Percentiles rank a stretch among this genome's conserved stretches.
phyloP scores from a whole-genome alignment of 495 filamentous ascomycete genomes.

The Aspergillus cristatus region DNA sequence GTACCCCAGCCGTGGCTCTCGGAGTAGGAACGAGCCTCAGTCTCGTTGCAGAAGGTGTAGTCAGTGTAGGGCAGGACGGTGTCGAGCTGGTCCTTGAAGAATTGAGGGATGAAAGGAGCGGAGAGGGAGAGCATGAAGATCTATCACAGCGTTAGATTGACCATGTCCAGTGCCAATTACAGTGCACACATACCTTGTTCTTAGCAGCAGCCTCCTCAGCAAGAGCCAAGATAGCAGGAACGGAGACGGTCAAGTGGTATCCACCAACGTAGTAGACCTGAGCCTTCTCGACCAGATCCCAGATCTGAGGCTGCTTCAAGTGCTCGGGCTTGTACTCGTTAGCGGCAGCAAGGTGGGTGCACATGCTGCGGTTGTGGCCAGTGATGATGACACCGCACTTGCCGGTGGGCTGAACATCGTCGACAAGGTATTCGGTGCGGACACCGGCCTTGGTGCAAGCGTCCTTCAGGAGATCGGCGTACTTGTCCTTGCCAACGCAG shows the following conservation, averaged over 20 bases:
- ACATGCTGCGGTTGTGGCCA: slow-evolving; percentile 84
- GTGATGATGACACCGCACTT: slow-evolving; percentile 96
- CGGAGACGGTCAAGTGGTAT: slow-evolving; percentile 82
- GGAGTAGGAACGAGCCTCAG: slow-evolving; percentile 79
- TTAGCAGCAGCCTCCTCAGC: slow-evolving; percentile 78
- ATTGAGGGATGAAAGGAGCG: slow-evolving; percentile 90
- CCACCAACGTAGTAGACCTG: slow-evolving; percentile 88
- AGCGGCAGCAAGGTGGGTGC: slow-evolving; percentile 91
- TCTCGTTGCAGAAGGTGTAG: slow-evolving; percentile 95
- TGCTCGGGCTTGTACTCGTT: slow-evolving; percentile 96
- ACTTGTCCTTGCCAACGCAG: slow-evolving; percentile 86
- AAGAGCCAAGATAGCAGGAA: slow-evolving; percentile 78
- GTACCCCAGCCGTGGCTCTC: slow-evolving; percentile 62
- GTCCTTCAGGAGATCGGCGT: slow-evolving; percentile 72
- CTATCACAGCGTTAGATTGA: slow-evolving; percentile 26
- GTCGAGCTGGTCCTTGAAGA: slow-evolving; percentile 95
- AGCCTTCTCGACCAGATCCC: slow-evolving; percentile 81
- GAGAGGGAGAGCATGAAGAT: slow-evolving; percentile 80
- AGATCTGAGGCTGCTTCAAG: slow-evolving; percentile 81
- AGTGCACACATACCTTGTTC: slow-evolving; percentile 56
- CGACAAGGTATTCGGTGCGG: slow-evolving; percentile 86
- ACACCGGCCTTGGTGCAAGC: slow-evolving; percentile 76
- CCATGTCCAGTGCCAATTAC: not conserved
- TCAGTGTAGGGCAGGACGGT: slow-evolving; percentile 82
- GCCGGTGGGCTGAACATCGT: slow-evolving; percentile 71